phyloP scores from a whole-genome alignment of 176 grass and related monocot genomes.

The Eleusine indica region DNA sequence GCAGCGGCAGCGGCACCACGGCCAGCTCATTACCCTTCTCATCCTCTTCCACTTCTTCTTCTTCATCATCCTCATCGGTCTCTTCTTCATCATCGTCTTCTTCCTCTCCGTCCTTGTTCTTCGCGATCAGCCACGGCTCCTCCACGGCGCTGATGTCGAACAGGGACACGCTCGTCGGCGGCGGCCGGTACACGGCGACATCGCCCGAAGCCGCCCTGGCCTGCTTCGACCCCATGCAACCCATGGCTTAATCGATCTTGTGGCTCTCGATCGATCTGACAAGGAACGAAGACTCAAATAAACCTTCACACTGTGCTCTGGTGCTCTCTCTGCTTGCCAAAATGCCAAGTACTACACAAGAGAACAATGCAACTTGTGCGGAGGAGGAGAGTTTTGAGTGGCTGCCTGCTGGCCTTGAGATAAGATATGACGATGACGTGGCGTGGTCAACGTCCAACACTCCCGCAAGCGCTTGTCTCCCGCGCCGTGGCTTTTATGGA shows the following conservation, averaged over 20 bases:
- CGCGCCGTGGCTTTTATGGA: too few relatives aligned
- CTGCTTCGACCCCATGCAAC: constrained; percentile 66
- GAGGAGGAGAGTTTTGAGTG: constrained; percentile 42
- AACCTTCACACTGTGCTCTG: too few relatives aligned
- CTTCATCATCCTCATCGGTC: neutral
- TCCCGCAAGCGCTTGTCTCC: neutral
- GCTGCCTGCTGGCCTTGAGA: constrained; percentile 24
- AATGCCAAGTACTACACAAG: too few relatives aligned
- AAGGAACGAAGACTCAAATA: too few relatives aligned
- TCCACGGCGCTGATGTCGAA: constrained; percentile 82
- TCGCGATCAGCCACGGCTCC: constrained; percentile 86
- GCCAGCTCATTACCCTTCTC: constrained; percentile 48
- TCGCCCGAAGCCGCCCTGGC: neutral
- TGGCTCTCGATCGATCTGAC: too few relatives aligned
- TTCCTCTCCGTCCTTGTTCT: constrained; percentile 18
- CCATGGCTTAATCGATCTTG: constrained; percentile 40
- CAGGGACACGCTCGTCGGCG: constrained; percentile 78
- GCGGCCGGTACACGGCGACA: constrained; percentile 58
- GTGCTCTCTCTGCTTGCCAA: too few relatives aligned
- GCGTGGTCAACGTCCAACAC: neutral
- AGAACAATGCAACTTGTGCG: constrained; percentile 5
- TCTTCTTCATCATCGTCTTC: neutral
- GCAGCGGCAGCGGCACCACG: constrained; percentile 59
- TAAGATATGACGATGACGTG: constrained; percentile 22
- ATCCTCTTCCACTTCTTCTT: neutral